These are phyloP conservation scores for Pseudozyma pruni DNA, from an alignment of 1,284 basidiomycete genomes.

Conservation along the genomic window DNA sequence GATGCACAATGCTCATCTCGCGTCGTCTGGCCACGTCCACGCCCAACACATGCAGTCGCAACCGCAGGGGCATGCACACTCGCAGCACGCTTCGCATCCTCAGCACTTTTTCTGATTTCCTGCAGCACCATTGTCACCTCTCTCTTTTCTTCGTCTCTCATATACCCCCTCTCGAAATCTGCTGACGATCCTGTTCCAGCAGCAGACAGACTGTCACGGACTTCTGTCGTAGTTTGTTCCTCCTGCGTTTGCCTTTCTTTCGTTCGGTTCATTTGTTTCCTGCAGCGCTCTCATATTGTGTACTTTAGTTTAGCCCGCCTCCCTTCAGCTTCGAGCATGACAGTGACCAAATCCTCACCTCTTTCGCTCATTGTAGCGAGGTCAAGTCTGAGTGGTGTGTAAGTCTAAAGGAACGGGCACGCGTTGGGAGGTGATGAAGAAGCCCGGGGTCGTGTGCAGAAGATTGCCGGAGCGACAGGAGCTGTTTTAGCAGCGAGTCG, in stretches of 20 bases:
- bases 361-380: background rate
- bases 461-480: too few species aligned
- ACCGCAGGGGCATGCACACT: constrained; percentile 6
- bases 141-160: background rate
- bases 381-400: too few species aligned
- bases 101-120: constrained; percentile 29
- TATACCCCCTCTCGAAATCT: constrained; percentile 12
- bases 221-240: background rate
- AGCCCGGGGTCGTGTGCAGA: too few species aligned
- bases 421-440: too few species aligned
- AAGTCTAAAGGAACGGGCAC: too few species aligned
- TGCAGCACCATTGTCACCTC: constrained; percentile 1
- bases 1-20: constrained; percentile 12
- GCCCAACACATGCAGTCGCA: constrained; percentile 14
- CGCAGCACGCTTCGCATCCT: too few species aligned
- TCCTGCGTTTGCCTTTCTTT: background rate
- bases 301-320: too few species aligned
- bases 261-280: too few species aligned
- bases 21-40: constrained; percentile 2
- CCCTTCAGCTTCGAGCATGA: too few species aligned
- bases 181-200: background rate
- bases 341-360: too few species aligned
- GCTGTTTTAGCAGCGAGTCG: too few species aligned
- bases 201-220: background rate
- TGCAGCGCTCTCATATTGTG: too few species aligned